Evolutionary conservation across 768 basidiomycete genomes (phyloP), one percentile per base, ranked within the genome.

Genomic region (Tricholoma saponaceum): DNA sequence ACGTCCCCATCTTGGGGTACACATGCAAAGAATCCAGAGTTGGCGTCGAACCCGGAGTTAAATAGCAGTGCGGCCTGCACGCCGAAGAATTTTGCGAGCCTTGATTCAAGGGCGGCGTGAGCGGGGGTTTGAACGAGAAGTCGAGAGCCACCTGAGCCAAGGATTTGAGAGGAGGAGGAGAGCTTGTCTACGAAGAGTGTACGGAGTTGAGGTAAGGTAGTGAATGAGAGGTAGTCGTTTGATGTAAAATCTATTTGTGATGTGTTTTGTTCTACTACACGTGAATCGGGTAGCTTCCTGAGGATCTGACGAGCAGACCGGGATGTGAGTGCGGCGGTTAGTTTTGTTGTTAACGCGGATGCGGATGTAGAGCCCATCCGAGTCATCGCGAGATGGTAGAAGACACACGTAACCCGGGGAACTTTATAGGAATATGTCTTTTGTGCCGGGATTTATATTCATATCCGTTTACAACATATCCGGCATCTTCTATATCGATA

Each of bases 21-120:
- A 46, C 83, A 82, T 0, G 90, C 77, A 74, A 95, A 95, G 70
- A 96, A 84, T 0, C 87, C 89, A 2, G 87, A 88, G 67, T 96
- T 98, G 8, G 94, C 93, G 70, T 96, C 95, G 69, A 88, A 95
- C 0, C 95, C 95, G 0, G 91, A 94, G 70, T 93, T 95, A 81
- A 95, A 95, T 4, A 97, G 78, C 8, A 97, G 76, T 0, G 90
- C 90, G 0, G 84, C 76, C 33, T 75, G 74, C 5, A 82, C 74
- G 14, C 70, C 63, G 71, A 95, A 92, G 68, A 91, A 89, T 1
- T 52, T 62, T 3, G 76, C 75, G 8, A 95, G 76, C 2, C 93
- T 83, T 4, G 70, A 71, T 67, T 98, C 95, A 41, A 98, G 79
- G 8, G 78, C 74, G 18, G 72, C 75, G 70, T 97, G 95, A 0